Evolutionary conservation across 1,284 basidiomycete genomes (phyloP).

Genomic region (Ustilago cynodontis): DNA sequence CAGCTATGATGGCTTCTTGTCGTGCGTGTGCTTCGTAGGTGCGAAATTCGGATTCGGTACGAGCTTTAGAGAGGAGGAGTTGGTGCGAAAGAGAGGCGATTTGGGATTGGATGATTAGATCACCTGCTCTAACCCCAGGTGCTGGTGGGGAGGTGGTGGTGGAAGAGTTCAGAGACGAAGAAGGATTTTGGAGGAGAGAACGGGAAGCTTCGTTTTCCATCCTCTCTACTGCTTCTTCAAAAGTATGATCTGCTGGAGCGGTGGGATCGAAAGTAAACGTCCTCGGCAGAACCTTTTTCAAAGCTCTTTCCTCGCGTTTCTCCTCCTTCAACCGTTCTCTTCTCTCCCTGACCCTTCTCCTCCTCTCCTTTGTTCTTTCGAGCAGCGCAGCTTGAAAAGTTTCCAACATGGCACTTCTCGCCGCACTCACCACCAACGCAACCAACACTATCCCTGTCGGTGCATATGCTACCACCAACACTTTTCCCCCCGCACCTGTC

Average conservation of each 20-base stretch:
- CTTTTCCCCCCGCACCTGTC: constrained; percentile 73
- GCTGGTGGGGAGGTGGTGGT: background rate
- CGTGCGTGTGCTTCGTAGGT: constrained; percentile 33
- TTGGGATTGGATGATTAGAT: constrained; percentile 31
- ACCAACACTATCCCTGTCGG: constrained; percentile 70
- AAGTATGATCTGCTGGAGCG: constrained; percentile 12
- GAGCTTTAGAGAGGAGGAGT: constrained; percentile 23
- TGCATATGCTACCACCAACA: constrained; percentile 63
- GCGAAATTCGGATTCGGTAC: constrained; percentile 34
- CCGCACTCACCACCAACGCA: constrained; percentile 77
- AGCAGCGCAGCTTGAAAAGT: constrained; percentile 61
- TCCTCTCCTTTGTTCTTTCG: constrained; percentile 31
- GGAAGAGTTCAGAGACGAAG: background rate
- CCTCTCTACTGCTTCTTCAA: constrained; percentile 27
- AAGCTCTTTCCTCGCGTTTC: constrained; percentile 33
- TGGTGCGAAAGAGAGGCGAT: constrained; percentile 26
- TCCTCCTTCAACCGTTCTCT: constrained; percentile 28
- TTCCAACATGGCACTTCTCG: constrained; percentile 80
- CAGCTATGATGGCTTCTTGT: constrained; percentile 21
- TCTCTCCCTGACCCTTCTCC: constrained; percentile 23
- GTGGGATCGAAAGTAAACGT: constrained; percentile 24
- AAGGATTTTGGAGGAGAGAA: background rate
- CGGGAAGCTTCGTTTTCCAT: constrained; percentile 33
- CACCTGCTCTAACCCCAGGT: constrained; percentile 18
- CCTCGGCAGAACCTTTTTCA: constrained; percentile 26